Base-by-base conservation (phyloP, 2,329 filamentous ascomycete species). In the Aspergillus glaucus region DNA sequence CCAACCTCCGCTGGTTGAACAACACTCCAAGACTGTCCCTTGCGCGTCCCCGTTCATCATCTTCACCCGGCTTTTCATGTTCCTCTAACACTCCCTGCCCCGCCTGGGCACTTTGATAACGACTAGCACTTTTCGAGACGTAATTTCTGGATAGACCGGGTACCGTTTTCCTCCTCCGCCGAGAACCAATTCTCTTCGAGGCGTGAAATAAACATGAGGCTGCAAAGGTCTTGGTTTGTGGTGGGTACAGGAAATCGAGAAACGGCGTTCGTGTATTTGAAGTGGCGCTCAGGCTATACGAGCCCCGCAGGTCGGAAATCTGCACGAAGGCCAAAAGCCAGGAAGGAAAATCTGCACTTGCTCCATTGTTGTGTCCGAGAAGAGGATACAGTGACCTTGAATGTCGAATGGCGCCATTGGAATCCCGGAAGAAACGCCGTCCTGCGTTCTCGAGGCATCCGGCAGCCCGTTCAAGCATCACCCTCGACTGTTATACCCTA, bases 391-490 rank as follows among this genome's bases (percentile, higher is more conserved):
- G 55, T n/a, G 62, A 56, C 43, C 62, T 62, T 52, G 56, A 58
- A 45, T 60, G 63, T 54, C 69, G 66, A 56, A 72, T 55, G n/a
- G 63, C 62, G 48, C 62, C 60, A 51, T 68, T 67, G 46, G 69
- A 57, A 53, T 70, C 66, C 54, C 66, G 67, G 52, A 73, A 61
- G 53, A 75, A 61, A 66, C 69, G 68, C 63, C 72, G 67, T 59
- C 73, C 71, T 60, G 72, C 73, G 66, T 66, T 72, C 64, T 77
- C 74, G 62, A 76, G 66, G 62, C 70, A 74, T 67, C 72, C 67
- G 51, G 70, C 67, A 57, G 74, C 70, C 62, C 74, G 73, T 72
- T 77, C 74, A 62, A 77, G 73, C 75, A 77, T 77, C 64, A 69
- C 74, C 69, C 65, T 55, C 56, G 52, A 58, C 53, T 47, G 50